Conservation (phyloP, 1,284 basidiomycete genomes). For the Fomitiporia mediterranea region DNA sequence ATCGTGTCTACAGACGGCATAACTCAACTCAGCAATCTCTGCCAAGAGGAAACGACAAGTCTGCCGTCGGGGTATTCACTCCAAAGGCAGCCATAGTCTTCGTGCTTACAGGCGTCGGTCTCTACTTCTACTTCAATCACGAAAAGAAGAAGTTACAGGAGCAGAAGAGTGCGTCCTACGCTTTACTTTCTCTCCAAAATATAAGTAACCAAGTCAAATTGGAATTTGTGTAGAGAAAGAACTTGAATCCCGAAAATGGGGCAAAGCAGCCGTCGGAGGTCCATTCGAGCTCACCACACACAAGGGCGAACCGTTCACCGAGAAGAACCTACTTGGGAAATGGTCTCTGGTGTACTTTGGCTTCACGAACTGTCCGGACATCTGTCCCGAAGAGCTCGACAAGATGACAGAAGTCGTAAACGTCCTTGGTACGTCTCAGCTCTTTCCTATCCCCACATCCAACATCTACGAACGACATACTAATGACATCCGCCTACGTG, state of each 20-base stretch:
- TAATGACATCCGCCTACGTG: too few species aligned
- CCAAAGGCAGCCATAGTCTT: constrained; percentile 82
- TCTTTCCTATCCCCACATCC: too few species aligned
- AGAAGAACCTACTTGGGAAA: constrained; percentile 81
- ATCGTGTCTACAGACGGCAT: neutral
- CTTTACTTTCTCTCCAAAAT: neutral
- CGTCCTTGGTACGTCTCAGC: constrained; percentile 63
- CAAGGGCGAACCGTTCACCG: constrained; percentile 68
- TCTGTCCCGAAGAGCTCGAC: constrained; percentile 97
- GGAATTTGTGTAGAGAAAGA: constrained; percentile 52
- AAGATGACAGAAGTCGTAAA: constrained; percentile 88
- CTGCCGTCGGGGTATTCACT: constrained; percentile 67
- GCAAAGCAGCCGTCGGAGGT: constrained; percentile 83
- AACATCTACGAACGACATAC: too few species aligned
- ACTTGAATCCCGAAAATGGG: constrained; percentile 50
- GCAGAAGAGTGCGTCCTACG: constrained; percentile 45
- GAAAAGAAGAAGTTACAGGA: constrained; percentile 83
- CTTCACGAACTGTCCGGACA: constrained; percentile 97
- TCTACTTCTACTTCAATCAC: constrained; percentile 85
- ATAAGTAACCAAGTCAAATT: neutral
- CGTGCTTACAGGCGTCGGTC: constrained; percentile 72
- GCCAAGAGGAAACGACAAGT: constrained; percentile 33
- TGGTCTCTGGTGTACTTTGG: constrained; percentile 95
- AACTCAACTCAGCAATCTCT: neutral
- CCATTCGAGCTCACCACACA: constrained; percentile 79